phyloP scores from a whole-genome alignment of 2,329 filamentous ascomycete genomes.

The Elsinoe ampelina region DNA sequence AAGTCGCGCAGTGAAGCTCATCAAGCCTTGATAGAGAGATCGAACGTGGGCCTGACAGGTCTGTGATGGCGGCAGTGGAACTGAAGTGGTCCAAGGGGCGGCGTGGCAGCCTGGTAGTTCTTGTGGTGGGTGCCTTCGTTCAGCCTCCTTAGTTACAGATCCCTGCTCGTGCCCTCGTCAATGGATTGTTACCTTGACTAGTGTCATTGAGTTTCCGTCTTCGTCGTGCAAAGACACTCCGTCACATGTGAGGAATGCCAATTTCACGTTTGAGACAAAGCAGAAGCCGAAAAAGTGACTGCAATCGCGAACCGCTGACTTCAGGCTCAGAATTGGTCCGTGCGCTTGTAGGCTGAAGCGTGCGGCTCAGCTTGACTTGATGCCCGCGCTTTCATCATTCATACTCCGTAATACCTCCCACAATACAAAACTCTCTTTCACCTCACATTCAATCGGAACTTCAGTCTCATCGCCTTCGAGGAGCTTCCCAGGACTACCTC shows the following conservation, averaged over 20 bases:
- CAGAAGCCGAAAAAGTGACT: not conserved
- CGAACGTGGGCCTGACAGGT: not conserved
- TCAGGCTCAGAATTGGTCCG: constrained; percentile 1
- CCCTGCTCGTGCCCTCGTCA: not conserved
- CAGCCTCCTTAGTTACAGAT: not conserved
- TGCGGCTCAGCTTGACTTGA: constrained; percentile 11
- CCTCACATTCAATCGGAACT: constrained; percentile 1
- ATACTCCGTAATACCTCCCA: constrained; percentile 5
- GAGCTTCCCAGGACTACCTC: not conserved
- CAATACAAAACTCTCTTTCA: constrained; percentile 2
- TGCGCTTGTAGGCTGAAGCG: not conserved
- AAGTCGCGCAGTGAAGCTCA: constrained; percentile 2
- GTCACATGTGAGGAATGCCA: not conserved
- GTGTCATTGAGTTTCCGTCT: not conserved
- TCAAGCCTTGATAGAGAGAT: not conserved
- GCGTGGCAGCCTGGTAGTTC: not conserved
- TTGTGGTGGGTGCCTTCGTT: not conserved
- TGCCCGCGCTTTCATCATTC: not conserved
- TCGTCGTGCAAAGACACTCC: not conserved
- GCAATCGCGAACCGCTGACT: not conserved
- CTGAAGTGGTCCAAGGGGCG: not conserved
- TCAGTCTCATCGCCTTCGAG: not conserved
- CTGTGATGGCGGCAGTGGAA: not conserved
- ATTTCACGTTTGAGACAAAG: not conserved
- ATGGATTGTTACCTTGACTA: not conserved